Evolutionary conservation across 768 basidiomycete genomes (phyloP), one percentile per base, ranked within the genome.

Genomic region (Tephrocybe sp.): DNA sequence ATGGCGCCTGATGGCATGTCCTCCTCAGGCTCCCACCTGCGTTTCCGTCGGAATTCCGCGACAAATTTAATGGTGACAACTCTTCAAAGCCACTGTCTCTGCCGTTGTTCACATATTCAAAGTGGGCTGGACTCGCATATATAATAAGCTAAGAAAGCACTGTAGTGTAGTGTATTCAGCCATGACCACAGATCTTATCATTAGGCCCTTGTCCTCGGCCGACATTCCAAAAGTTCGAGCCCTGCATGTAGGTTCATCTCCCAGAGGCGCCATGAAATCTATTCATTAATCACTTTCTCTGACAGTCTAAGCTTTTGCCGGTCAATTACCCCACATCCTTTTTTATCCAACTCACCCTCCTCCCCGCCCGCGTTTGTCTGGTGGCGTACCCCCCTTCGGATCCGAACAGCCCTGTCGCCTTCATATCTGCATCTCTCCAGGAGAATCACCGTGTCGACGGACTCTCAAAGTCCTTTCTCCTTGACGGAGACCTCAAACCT

Each of bases 341-440:
- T 57, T 77, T 76, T 56, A 64, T 73, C 13, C 75, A 79, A 35
- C 72, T 79, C 47, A 68, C 77, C 27, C 52, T 76, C 21, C 65
- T 73, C n/a, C 64, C 72, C 7, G 60, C 61, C 24, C 65, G 73
- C 5, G 54, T 69, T 21, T 76, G 76, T 59, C 67, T 78, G 47
- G 61, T 77, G 26, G 77, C 76, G 1, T 65, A 67, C 52, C 58
- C 55, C 9, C 57, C 54, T 13, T 44, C 59, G 7, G 47, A 64
- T 25, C 68, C 67, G 15, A 44, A 45, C 15, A 51, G 50, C 9
- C 72, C 72, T 16, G 59, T 78, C 44, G 77, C 66, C 31, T 79
- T 77, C 54, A 62, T 77, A 40, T 77, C 76, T 9, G 76, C 75
- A 5, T 71, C 62, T 38, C 52, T 68, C 18, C 68, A 59, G 50